Percentiles rank a stretch among this genome's conserved stretches.
phyloP scores from a whole-genome alignment of 345 rosid genomes.

The Ceriops tagal region DNA sequence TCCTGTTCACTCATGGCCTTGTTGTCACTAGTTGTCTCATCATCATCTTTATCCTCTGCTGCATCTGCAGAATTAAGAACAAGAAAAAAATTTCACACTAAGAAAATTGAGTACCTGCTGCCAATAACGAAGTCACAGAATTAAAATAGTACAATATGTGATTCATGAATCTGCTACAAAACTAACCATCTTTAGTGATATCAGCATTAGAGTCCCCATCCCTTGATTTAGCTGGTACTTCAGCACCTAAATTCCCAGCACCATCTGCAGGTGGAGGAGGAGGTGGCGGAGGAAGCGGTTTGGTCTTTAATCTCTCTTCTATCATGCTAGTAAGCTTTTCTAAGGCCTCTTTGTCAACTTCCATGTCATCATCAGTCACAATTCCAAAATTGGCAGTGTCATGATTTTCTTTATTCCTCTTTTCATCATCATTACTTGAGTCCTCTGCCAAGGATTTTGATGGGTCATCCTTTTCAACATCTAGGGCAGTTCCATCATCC shows the following conservation, averaged over 20 bases:
- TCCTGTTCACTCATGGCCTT: constrained; percentile 56
- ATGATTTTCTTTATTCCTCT: constrained; percentile 48
- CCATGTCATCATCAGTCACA: constrained; percentile 78
- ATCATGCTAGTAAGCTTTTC: constrained; percentile 64
- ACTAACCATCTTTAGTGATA: constrained; percentile 48
- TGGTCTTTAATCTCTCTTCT: constrained; percentile 80
- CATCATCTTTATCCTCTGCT: constrained; percentile 54
- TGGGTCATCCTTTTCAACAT: constrained; percentile 43
- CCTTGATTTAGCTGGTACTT: constrained; percentile 51
- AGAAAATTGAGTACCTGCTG: background rate
- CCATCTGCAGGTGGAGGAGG: constrained; percentile 48
- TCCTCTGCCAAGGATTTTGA: constrained; percentile 34
- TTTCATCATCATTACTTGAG: constrained; percentile 46
- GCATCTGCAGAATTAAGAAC: constrained; percentile 40
- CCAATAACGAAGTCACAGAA: background rate
- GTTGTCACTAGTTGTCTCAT: constrained; percentile 59
- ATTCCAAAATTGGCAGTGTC: constrained; percentile 66
- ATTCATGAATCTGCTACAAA: background rate
- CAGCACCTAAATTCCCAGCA: constrained; percentile 44
- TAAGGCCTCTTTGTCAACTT: constrained; percentile 65
- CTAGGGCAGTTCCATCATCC: constrained; percentile 38
- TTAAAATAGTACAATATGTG: constrained; percentile 2
- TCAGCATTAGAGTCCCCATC: constrained; percentile 66
- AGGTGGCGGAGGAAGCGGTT: constrained; percentile 92
- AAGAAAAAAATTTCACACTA: background rate